A percentile compares a stretch with the other conserved stretches of the same genome.
phyloP scores from a whole-genome alignment of 2,329 filamentous ascomycete species.

The Lachnellula occidentalis region DNA sequence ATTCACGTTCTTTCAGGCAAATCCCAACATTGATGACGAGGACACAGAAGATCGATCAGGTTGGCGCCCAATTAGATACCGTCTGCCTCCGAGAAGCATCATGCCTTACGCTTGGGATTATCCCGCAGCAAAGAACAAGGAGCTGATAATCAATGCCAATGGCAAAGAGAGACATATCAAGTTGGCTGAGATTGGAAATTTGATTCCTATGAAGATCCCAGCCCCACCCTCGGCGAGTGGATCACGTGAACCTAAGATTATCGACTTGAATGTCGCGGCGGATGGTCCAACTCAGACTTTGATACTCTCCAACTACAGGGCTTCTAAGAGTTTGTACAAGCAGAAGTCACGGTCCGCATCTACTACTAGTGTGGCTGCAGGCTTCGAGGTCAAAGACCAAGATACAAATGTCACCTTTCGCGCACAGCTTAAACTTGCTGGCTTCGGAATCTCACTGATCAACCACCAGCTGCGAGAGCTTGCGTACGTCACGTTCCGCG shows the following conservation, averaged over 20 bases:
- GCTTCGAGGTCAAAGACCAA: slow-evolving; percentile 91
- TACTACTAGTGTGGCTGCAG: slow-evolving; percentile 50
- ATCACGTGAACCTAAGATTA: slow-evolving; percentile 68
- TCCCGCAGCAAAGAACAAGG: slow-evolving; percentile 92
- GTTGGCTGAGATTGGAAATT: slow-evolving; percentile 90
- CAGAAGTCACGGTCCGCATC: slow-evolving; percentile 49
- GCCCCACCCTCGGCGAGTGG: slow-evolving; percentile 45
- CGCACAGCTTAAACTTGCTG: slow-evolving; percentile 80
- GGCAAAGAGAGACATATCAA: slow-evolving; percentile 87
- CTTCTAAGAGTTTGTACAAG: slow-evolving; percentile 85
- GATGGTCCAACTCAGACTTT: slow-evolving; percentile 93
- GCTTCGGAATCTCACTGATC: slow-evolving; percentile 87
- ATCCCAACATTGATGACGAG: slow-evolving; percentile 89
- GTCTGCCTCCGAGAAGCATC: slow-evolving; percentile 87
- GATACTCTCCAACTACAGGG: slow-evolving; percentile 89
- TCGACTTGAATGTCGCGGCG: slow-evolving; percentile 93
- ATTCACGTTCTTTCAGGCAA: slow-evolving; percentile 92
- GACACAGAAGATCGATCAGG: slow-evolving; percentile 77
- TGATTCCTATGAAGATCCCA: slow-evolving; percentile 88
- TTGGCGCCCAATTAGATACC: slow-evolving; percentile 89
- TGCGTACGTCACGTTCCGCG: slow-evolving; percentile 87
- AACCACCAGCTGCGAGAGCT: slow-evolving; percentile 89
- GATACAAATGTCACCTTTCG: slow-evolving; percentile 85
- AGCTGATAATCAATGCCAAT: slow-evolving; percentile 75
- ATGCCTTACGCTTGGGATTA: slow-evolving; percentile 99